Conservation (phyloP, 2,329 filamentous ascomycete species). For the Aspergillus pseudoviridinutans region DNA sequence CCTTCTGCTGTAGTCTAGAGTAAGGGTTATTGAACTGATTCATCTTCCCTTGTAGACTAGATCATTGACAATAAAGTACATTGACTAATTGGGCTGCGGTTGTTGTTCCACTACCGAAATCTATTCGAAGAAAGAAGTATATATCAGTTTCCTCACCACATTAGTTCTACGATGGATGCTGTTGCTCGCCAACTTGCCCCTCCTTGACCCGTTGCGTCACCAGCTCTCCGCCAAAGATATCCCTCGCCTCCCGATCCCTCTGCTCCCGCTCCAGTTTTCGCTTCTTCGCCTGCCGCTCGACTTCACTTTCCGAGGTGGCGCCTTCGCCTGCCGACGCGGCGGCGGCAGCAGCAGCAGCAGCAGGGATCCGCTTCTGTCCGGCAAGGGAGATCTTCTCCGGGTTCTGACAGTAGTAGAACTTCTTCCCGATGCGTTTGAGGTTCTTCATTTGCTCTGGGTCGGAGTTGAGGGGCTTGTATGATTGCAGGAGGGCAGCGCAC, state of each 20-base stretch:
- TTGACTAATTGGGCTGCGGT: not conserved
- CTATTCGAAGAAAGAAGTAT: not conserved
- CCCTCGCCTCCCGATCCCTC: conserved; percentile 17
- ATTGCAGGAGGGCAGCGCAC: conserved; percentile 38
- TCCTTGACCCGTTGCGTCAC: conserved; percentile 31
- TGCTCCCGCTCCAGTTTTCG: conserved; percentile 32
- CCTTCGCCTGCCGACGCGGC: conserved; percentile 18
- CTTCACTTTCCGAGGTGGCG: conserved; percentile 32
- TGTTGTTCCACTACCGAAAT: not conserved
- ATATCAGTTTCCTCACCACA: not conserved
- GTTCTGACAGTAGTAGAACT: conserved; percentile 47
- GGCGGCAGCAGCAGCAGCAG: conserved; percentile 25
- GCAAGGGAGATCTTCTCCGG: conserved; percentile 44
- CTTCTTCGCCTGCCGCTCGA: conserved; percentile 39
- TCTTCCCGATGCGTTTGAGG: conserved; percentile 46
- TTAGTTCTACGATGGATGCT: not conserved
- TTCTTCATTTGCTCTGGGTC: conserved; percentile 41
- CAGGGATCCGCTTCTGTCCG: conserved; percentile 40
- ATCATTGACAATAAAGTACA: not conserved
- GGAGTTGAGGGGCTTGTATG: conserved; percentile 35
- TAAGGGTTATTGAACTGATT: too few relatives aligned
- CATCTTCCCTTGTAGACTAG: too few relatives aligned
- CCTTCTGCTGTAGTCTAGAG: not conserved
- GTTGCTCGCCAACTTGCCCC: not conserved
- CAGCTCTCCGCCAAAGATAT: conserved; percentile 37